These are phyloP conservation scores for Pelagophyceae sp. DNA, from an alignment of 352 stramenopile genomes.

Conservation along the genomic window DNA sequence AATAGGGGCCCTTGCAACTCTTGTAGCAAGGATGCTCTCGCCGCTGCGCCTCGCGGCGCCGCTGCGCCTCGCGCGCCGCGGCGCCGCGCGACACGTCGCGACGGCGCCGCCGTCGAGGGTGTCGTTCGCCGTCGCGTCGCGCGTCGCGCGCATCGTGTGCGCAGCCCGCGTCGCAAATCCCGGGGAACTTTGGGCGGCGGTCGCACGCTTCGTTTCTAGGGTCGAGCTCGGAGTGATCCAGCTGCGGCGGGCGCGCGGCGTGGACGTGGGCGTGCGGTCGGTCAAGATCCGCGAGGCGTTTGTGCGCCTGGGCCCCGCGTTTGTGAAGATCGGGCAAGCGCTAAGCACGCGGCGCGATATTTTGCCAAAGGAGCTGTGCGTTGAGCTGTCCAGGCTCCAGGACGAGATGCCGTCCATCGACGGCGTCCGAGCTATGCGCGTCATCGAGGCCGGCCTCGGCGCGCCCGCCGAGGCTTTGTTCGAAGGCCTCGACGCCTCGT, in stretches of 20 bases:
- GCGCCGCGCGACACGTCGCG: too few species aligned
- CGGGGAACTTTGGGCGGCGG: too few species aligned
- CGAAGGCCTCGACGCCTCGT: slow-evolving; percentile 26
- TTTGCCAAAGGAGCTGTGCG: slow-evolving; percentile 43
- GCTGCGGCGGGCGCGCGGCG: neutral
- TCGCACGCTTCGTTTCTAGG: too few species aligned
- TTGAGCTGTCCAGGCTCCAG: slow-evolving; percentile 55
- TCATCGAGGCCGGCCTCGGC: slow-evolving; percentile 64
- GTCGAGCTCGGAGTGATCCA: slow-evolving; percentile 6
- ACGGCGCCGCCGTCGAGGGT: too few species aligned
- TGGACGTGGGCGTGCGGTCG: neutral
- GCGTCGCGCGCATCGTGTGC: neutral
- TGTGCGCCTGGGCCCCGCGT: slow-evolving; percentile 38
- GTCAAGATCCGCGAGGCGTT: slow-evolving; percentile 25
- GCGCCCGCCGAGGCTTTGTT: slow-evolving; percentile 33
- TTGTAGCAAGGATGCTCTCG: too few species aligned
- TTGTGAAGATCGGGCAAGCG: slow-evolving; percentile 52
- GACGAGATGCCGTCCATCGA: slow-evolving; percentile 61
- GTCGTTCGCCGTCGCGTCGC: neutral
- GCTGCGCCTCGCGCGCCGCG: too few species aligned
- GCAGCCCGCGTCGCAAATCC: too few species aligned
- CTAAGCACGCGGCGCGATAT: slow-evolving; percentile 44
- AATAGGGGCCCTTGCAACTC: too few species aligned
- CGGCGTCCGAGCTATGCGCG: slow-evolving; percentile 42
- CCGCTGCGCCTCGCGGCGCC: too few species aligned